Percentiles rank a stretch among this genome's conserved stretches.
These are phyloP conservation scores for Scutellaria barbata DNA, from an alignment of 257 asterid species.

Conservation along the genomic window DNA sequence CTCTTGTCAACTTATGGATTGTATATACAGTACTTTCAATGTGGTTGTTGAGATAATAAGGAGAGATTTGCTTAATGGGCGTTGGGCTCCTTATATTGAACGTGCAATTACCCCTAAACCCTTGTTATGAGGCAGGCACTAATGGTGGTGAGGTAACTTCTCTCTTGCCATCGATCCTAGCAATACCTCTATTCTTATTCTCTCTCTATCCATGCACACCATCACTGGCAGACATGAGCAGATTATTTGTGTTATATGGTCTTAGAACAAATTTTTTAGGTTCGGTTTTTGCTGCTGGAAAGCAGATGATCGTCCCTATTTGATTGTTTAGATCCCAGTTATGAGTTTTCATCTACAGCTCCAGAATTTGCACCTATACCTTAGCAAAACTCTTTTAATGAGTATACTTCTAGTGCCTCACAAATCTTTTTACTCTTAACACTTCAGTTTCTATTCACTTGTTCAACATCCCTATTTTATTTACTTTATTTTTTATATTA, in stretches of 20 bases:
- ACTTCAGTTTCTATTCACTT: background rate
- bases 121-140: constrained; percentile 64
- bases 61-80: constrained; percentile 69
- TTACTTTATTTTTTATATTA: background rate
- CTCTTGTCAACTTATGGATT: constrained; percentile 11
- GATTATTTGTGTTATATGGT: background rate
- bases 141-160: constrained; percentile 75
- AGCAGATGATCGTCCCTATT: too few species aligned
- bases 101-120: constrained; percentile 62
- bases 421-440: background rate
- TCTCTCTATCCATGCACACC: background rate
- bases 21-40: constrained; percentile 52
- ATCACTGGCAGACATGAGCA: background rate
- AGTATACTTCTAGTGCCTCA: background rate
- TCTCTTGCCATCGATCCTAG: constrained; percentile 27
- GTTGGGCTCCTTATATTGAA: constrained; percentile 67
- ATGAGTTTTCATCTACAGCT: too few species aligned
- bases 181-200: background rate
- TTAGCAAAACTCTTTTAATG: background rate
- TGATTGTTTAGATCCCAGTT: too few species aligned
- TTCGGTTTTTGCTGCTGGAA: too few species aligned
- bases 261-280: background rate
- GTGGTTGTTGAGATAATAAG: constrained; percentile 81
- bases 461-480: background rate
- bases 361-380: too few species aligned